A percentile compares a stretch with the other conserved stretches of the same genome.
Evolutionary conservation across 2,329 filamentous ascomycete species (phyloP).

Genomic region (Eurotiales sp.): DNA sequence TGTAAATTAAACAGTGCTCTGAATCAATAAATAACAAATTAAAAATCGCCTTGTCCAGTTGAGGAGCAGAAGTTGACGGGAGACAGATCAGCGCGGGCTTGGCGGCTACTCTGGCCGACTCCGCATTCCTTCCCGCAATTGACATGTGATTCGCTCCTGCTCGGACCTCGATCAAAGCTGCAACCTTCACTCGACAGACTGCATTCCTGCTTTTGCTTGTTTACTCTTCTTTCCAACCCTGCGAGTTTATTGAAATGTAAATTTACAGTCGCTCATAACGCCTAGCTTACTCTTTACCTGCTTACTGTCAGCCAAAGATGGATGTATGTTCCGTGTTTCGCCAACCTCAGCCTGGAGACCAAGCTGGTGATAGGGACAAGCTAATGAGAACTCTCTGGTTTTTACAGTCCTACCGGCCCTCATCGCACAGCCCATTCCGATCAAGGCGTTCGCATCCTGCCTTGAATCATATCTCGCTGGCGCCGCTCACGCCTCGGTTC

Average conservation of each 20-base stretch:
- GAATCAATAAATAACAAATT: too few species aligned
- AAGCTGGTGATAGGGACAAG: neutral
- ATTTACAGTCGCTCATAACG: neutral
- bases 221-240: neutral
- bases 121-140: slow-evolving; percentile 12
- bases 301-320: neutral
- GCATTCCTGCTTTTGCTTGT: too few species aligned
- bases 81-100: neutral
- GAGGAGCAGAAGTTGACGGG: neutral
- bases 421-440: slow-evolving; percentile 28
- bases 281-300: too few species aligned
- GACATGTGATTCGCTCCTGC: slow-evolving; percentile 10
- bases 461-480: slow-evolving; percentile 58
- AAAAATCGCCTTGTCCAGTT: neutral
- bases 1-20: too few species aligned
- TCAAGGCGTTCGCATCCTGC: slow-evolving; percentile 57
- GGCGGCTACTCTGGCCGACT: neutral
- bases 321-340: slow-evolving; percentile 1
- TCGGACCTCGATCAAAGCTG: neutral
- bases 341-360: neutral
- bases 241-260: neutral
- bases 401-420: slow-evolving; percentile 13
- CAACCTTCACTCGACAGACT: neutral
- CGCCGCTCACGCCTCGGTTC: slow-evolving; percentile 55
- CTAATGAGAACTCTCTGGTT: neutral